Evolutionary conservation across 2,329 filamentous ascomycete species (phyloP).

Genomic region (Beauveria asiatica): DNA sequence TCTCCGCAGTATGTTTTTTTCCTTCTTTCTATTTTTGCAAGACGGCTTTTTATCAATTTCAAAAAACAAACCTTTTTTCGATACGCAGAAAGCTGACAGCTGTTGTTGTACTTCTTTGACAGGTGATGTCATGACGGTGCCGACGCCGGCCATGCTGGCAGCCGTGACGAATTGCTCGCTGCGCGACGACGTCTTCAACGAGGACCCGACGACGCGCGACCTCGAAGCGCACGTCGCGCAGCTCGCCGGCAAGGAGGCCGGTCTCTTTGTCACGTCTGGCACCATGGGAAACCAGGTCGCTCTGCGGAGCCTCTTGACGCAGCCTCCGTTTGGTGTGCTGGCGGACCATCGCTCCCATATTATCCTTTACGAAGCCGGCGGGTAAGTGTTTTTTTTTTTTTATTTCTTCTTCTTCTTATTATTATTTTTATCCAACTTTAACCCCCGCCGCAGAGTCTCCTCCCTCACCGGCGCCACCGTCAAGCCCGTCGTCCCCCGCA

Average conservation of each 20-base stretch:
- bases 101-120: not conserved
- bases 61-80: too few relatives aligned
- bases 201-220: conserved; percentile 68
- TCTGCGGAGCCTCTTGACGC: conserved; percentile 65
- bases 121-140: conserved; percentile 58
- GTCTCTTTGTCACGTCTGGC: conserved; percentile 75
- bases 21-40: not conserved
- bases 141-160: conserved; percentile 71
- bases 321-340: conserved; percentile 73
- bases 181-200: conserved; percentile 74
- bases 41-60: too few relatives aligned
- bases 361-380: conserved; percentile 55
- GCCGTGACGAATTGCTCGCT: conserved; percentile 69
- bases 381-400: conserved; percentile 29
- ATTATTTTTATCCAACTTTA: not conserved
- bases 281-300: conserved; percentile 93
- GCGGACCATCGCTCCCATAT: conserved; percentile 77
- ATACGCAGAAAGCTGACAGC: not conserved
- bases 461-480: conserved; percentile 63
- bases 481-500: conserved; percentile 56
- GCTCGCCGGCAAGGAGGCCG: conserved; percentile 67
- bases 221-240: conserved; percentile 68
- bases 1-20: conserved; percentile 28
- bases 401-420: not conserved
- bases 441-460: conserved; percentile 46